Conservation (phyloP, 2,329 filamentous ascomycete genomes). For the Penicillium polonicum region DNA sequence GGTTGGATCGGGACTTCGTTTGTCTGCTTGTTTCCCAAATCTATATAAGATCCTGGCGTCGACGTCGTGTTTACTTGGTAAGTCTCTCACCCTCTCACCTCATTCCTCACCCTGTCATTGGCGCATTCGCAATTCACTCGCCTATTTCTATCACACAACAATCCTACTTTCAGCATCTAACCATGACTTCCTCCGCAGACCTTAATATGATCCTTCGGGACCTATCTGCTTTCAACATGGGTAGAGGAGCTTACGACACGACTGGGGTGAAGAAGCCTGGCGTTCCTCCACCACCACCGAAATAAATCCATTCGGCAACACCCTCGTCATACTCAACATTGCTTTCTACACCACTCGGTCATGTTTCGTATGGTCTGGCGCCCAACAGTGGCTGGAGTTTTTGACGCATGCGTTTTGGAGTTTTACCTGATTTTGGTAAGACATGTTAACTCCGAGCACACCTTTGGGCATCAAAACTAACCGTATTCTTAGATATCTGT, state of each 20-base stretch:
- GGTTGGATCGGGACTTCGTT: conserved; percentile 27
- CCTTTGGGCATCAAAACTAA: conserved; percentile 26
- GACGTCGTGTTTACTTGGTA: conserved; percentile 24
- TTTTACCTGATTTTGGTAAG: conserved; percentile 30
- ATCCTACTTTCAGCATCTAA: conserved; percentile 21
- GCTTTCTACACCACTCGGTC: conserved; percentile 23
- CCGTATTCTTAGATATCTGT: conserved; percentile 29
- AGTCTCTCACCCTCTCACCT: conserved; percentile 20
- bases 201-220: conserved; percentile 44
- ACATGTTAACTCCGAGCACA: conserved; percentile 12
- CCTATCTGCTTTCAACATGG: conserved; percentile 48
- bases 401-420: conserved; percentile 30
- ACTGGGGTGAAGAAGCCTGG: conserved; percentile 52
- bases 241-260: conserved; percentile 53
- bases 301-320: conserved; percentile 26
- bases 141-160: neutral
- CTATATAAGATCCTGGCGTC: conserved; percentile 26
- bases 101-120: conserved; percentile 16
- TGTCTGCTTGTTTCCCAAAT: conserved; percentile 15
- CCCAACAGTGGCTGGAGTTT: conserved; percentile 25
- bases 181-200: conserved; percentile 33
- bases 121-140: neutral
- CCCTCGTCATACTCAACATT: conserved; percentile 17
- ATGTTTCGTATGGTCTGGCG: conserved; percentile 21
- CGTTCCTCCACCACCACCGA: conserved; percentile 46